Evolutionary conservation across 2,329 filamentous ascomycete genomes (phyloP).

Genomic region (Fusarium pseudonygamai): DNA sequence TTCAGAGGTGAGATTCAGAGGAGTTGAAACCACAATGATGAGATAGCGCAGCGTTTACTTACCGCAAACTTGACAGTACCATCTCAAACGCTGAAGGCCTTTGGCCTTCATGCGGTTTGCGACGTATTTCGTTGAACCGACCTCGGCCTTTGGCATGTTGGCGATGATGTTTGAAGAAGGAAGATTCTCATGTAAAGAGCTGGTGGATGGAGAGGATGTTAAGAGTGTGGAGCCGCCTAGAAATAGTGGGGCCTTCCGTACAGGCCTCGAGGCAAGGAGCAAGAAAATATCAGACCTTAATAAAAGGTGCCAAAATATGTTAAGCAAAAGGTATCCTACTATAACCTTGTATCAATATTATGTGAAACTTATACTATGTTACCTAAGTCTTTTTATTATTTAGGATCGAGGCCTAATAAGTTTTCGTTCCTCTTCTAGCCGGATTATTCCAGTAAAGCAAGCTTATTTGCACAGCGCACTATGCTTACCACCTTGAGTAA

Average conservation of each 20-base stretch:
- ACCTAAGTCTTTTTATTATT: not conserved
- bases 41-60: not conserved
- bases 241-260: not conserved
- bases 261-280: not conserved
- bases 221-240: not conserved
- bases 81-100: constrained; percentile 81
- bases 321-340: not conserved
- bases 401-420: not conserved
- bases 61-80: constrained; percentile 87
- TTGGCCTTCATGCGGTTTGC: constrained; percentile 90
- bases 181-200: not conserved
- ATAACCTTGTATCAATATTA: too few relatives aligned
- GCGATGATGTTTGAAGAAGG: constrained; percentile 12
- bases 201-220: not conserved
- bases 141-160: constrained; percentile 91
- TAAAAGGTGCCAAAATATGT: not conserved
- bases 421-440: not conserved
- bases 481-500: not conserved
- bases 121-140: constrained; percentile 89
- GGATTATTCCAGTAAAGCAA: not conserved
- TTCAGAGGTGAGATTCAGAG: not conserved
- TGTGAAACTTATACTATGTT: not conserved
- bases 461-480: not conserved
- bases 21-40: not conserved
- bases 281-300: not conserved